phyloP scores from a whole-genome alignment of 2,329 filamentous ascomycete genomes.

The Hypoxylon rubiginosum region DNA sequence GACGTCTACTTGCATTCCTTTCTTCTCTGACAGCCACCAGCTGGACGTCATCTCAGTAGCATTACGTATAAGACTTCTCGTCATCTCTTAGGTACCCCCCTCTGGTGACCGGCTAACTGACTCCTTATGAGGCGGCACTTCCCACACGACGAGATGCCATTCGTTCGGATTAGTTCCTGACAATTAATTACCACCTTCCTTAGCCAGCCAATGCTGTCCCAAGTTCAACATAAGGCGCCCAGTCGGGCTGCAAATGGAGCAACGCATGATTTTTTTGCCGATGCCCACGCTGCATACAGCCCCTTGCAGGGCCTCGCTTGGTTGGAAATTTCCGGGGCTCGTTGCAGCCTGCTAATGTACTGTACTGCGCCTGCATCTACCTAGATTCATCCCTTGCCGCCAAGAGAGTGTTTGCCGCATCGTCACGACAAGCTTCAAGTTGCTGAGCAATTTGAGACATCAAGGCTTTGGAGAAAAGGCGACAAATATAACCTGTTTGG shows the following conservation, averaged over 20 bases:
- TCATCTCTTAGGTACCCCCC: background rate
- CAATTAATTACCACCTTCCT: background rate
- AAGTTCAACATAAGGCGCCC: conserved; percentile 2
- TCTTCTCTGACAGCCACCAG: background rate
- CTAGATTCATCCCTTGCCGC: conserved; percentile 35
- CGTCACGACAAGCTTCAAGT: conserved; percentile 5
- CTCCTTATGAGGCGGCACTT: background rate
- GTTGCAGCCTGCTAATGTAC: conserved; percentile 23
- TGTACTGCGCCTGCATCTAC: conserved; percentile 14
- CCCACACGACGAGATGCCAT: background rate
- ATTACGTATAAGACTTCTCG: background rate
- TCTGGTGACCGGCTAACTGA: background rate
- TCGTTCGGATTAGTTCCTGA: background rate
- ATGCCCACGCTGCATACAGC: conserved; percentile 30
- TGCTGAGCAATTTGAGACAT: background rate
- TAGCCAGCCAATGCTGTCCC: conserved; percentile 1
- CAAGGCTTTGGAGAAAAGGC: conserved; percentile 17
- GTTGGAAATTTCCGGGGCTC: conserved; percentile 22
- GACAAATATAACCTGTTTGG: background rate
- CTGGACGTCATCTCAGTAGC: background rate
- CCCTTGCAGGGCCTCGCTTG: conserved; percentile 27
- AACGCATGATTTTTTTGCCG: conserved; percentile 18
- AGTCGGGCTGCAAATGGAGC: conserved; percentile 19
- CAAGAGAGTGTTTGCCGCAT: conserved; percentile 28
- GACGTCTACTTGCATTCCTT: background rate